Evolutionary conservation across 1,284 basidiomycete genomes (phyloP).

Genomic region (Termitomyces sp.): DNA sequence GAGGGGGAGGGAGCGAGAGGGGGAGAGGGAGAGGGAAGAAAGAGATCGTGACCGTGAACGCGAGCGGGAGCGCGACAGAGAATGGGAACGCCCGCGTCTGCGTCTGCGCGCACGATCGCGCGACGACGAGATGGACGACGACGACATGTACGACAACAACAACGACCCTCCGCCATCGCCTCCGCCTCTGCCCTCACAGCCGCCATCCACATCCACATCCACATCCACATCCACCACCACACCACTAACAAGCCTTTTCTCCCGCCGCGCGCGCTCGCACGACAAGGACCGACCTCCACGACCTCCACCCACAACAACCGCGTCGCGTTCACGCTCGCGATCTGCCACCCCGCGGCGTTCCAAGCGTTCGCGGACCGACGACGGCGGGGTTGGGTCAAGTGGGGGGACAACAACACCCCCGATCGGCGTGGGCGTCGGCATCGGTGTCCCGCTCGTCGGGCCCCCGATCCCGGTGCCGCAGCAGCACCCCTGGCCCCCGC

Average conservation of each 20-base stretch:
- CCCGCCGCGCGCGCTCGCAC: background rate
- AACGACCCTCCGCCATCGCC: background rate
- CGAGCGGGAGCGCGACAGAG: conserved; percentile 13
- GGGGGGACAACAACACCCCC: too few species aligned
- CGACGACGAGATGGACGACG: background rate
- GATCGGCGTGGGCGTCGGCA: too few species aligned
- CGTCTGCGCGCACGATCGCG: too few species aligned
- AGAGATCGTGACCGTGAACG: conserved; percentile 1
- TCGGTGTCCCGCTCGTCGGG: conserved; percentile 16
- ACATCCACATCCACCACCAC: too few species aligned
- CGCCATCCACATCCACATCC: background rate
- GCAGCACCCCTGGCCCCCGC: conserved; percentile 29
- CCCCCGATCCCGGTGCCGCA: conserved; percentile 20
- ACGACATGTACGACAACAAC: background rate
- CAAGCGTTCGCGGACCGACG: conserved; percentile 4
- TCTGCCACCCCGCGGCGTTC: background rate
- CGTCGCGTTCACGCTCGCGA: background rate
- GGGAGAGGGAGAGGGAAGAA: conserved; percentile 6
- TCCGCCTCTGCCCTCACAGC: background rate
- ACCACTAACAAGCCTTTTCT: background rate
- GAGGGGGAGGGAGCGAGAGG: conserved; percentile 10
- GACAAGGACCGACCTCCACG: background rate
- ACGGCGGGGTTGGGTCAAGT: too few species aligned
- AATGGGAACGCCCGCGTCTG: conserved; percentile 7
- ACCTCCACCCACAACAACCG: background rate